A percentile compares a stretch with the other conserved stretches of the same genome.
Evolutionary conservation across 2,329 filamentous ascomycete species (phyloP).

Genomic region (Curvularia sp.): DNA sequence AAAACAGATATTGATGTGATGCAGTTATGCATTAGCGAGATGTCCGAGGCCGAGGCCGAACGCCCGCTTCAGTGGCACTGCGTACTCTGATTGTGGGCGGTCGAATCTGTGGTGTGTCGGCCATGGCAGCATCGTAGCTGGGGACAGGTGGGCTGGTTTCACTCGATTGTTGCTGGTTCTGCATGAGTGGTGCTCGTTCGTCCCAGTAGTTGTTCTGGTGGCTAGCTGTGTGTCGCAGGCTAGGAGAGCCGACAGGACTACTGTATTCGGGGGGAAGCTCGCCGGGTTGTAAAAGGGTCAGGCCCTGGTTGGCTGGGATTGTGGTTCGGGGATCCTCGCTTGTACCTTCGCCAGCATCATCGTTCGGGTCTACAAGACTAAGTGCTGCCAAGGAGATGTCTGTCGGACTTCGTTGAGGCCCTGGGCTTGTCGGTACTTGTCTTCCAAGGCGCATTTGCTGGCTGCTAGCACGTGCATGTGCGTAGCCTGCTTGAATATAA

Average conservation of each 20-base stretch:
- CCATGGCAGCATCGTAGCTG: slow-evolving; percentile 79
- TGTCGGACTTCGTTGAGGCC: slow-evolving; percentile 87
- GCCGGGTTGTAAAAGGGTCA: slow-evolving; percentile 45
- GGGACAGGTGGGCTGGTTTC: slow-evolving; percentile 71
- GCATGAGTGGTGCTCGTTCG: slow-evolving; percentile 58
- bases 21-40: not conserved
- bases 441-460: slow-evolving; percentile 76
- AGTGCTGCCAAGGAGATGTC: slow-evolving; percentile 94
- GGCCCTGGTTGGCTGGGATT: slow-evolving; percentile 37
- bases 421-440: slow-evolving; percentile 78
- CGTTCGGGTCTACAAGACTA: slow-evolving; percentile 70
- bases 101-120: slow-evolving; percentile 63
- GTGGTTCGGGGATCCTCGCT: slow-evolving; percentile 53
- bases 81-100: slow-evolving; percentile 35
- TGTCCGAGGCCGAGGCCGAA: slow-evolving; percentile 20
- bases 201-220: slow-evolving; percentile 53
- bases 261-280: slow-evolving; percentile 60
- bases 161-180: slow-evolving; percentile 30
- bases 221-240: slow-evolving; percentile 63
- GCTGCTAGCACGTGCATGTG: slow-evolving; percentile 76
- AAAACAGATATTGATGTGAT: not conserved
- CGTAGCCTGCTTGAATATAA: slow-evolving; percentile 56
- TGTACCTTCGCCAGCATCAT: slow-evolving; percentile 75
- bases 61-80: slow-evolving; percentile 33
- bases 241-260: slow-evolving; percentile 52